A percentile compares a stretch with the other conserved stretches of the same genome.
Evolutionary conservation across 495 filamentous ascomycete species (phyloP).

Genomic region (Geoglossum glabrum): DNA sequence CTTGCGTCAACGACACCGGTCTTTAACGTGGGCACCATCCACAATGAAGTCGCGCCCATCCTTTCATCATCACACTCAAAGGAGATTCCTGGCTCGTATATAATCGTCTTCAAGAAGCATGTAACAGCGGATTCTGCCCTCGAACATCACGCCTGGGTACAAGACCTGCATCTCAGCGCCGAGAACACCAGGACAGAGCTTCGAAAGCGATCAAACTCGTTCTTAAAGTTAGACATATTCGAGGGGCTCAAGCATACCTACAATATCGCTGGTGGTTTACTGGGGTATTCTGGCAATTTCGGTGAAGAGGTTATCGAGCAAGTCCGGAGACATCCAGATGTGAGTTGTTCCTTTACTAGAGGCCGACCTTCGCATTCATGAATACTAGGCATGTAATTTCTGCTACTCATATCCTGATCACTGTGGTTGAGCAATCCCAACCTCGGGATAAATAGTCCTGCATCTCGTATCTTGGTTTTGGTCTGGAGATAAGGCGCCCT

Average conservation of each 20-base stretch:
- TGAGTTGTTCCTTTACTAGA: slow-evolving; percentile 31
- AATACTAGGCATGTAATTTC: background rate
- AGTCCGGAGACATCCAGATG: slow-evolving; percentile 90
- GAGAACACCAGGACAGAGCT: slow-evolving; percentile 51
- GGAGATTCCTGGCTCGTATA: slow-evolving; percentile 78
- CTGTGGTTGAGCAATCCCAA: background rate
- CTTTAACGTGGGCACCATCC: slow-evolving; percentile 53
- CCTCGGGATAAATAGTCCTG: background rate
- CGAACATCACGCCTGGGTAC: slow-evolving; percentile 80
- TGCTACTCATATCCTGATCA: background rate
- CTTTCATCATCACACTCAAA: slow-evolving; percentile 58
- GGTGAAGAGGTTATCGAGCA: slow-evolving; percentile 81
- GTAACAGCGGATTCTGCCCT: slow-evolving; percentile 43
- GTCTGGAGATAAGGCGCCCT: too few relatives aligned
- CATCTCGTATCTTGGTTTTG: too few relatives aligned
- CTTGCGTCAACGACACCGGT: slow-evolving; percentile 57
- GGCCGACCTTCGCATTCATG: background rate
- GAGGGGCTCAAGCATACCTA: slow-evolving; percentile 86
- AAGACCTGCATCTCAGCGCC: slow-evolving; percentile 50
- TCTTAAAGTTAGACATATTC: slow-evolving; percentile 49
- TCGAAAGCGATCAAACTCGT: slow-evolving; percentile 69
- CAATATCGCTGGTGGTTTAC: slow-evolving; percentile 61
- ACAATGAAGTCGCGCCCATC: slow-evolving; percentile 73
- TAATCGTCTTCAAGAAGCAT: slow-evolving; percentile 96
- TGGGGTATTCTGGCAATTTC: slow-evolving; percentile 93